A percentile compares a stretch with the other conserved stretches of the same genome.
phyloP scores from a whole-genome alignment of 2,329 filamentous ascomycete species.

The Xylariomycetidae sp. region DNA sequence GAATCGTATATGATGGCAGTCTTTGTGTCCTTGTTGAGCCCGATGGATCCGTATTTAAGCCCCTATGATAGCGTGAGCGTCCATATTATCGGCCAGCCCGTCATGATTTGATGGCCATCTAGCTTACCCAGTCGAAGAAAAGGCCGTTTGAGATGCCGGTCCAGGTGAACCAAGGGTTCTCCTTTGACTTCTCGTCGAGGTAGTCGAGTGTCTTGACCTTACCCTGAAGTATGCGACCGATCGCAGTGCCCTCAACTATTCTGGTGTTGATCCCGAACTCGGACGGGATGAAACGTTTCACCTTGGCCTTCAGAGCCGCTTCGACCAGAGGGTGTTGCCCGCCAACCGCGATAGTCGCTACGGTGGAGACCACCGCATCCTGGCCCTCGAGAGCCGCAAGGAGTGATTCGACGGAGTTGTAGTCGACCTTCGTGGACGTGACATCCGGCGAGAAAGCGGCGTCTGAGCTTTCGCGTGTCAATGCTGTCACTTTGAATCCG shows the following conservation, averaged over 20 bases:
- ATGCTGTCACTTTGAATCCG: constrained; percentile 43
- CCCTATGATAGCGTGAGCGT: no score
- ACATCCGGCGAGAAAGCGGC: constrained; percentile 31
- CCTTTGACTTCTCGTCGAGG: constrained; percentile 42
- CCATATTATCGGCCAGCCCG: no score
- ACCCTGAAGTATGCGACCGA: constrained; percentile 20
- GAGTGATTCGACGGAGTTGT: constrained; percentile 38
- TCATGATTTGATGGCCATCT: no score
- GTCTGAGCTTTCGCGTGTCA: constrained; percentile 42
- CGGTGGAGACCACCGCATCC: constrained; percentile 49
- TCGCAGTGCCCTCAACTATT: constrained; percentile 13
- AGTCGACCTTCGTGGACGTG: constrained; percentile 42
- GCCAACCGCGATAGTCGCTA: constrained; percentile 37
- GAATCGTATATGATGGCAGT: constrained; percentile 52
- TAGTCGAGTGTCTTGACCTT: constrained; percentile 40
- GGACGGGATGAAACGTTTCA: constrained; percentile 52
- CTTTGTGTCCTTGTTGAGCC: constrained; percentile 44
- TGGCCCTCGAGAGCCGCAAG: constrained; percentile 43
- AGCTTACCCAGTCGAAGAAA: constrained; percentile 57
- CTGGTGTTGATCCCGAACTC: constrained; percentile 42
- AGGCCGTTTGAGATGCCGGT: constrained; percentile 53
- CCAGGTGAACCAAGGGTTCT: constrained; percentile 49
- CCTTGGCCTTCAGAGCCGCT: constrained; percentile 50
- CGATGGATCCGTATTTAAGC: constrained; percentile 44
- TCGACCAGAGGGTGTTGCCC: constrained; percentile 48